A percentile compares a stretch with the other conserved stretches of the same genome.
Evolutionary conservation across 805 yeast genomes (phyloP).

Genomic region (Ogataea nakhonphanomensis): DNA sequence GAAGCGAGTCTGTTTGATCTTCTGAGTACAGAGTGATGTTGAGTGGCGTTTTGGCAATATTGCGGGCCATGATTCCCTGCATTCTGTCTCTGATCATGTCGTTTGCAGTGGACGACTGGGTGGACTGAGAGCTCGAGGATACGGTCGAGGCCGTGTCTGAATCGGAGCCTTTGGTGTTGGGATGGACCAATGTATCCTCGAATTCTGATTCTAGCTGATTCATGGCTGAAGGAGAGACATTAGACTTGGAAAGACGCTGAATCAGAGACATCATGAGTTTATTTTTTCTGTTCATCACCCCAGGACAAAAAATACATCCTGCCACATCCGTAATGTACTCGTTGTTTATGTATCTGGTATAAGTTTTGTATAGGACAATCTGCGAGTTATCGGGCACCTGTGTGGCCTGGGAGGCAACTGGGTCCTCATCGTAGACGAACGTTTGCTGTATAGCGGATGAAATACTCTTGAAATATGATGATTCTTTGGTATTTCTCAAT

Average conservation of each 20-base stretch:
- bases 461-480: conserved; percentile 44
- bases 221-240: conserved; percentile 27
- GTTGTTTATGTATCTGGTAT: conserved; percentile 37
- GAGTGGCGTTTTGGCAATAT: conserved; percentile 56
- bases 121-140: conserved; percentile 14
- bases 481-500: conserved; percentile 48
- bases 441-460: conserved; percentile 38
- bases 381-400: conserved; percentile 53
- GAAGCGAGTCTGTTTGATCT: conserved; percentile 30
- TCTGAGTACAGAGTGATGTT: conserved; percentile 55
- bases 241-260: conserved; percentile 54
- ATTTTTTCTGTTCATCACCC: conserved; percentile 67
- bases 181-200: conserved; percentile 31
- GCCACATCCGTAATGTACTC: conserved; percentile 58
- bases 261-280: conserved; percentile 65
- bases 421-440: conserved; percentile 18
- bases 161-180: conserved; percentile 21
- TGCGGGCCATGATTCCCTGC: conserved; percentile 64
- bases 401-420: neutral
- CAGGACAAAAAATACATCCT: conserved; percentile 72
- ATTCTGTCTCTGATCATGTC: conserved; percentile 58
- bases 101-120: conserved; percentile 10
- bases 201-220: conserved; percentile 38
- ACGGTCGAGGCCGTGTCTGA: conserved; percentile 22
- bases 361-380: conserved; percentile 59